Conservation (phyloP, 1,139 yeast species). For the Geotrichum phurueaensis region DNA sequence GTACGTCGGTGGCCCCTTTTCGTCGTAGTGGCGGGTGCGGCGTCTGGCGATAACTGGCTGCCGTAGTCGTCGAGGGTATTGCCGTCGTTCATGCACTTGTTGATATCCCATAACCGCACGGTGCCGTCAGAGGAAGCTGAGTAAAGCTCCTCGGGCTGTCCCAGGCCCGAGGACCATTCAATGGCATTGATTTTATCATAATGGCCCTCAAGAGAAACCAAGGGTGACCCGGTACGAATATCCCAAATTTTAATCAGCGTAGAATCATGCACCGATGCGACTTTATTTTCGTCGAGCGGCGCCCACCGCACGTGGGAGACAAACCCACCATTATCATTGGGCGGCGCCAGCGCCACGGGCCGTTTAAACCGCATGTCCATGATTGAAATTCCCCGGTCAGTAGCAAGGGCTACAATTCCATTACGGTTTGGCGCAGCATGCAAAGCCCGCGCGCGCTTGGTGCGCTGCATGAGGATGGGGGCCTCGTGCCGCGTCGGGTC, state of each 20-base stretch:
- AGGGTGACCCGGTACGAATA: slow-evolving; percentile 50
- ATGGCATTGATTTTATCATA: slow-evolving; percentile 49
- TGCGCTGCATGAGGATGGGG: slow-evolving; percentile 50
- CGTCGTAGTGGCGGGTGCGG: background rate
- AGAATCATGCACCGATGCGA: slow-evolving; percentile 63
- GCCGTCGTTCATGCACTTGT: slow-evolving; percentile 24
- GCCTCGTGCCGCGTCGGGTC: slow-evolving; percentile 52
- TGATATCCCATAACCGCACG: slow-evolving; percentile 66
- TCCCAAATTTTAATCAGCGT: slow-evolving; percentile 69
- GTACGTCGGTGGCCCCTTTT: background rate
- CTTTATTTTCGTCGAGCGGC: slow-evolving; percentile 49
- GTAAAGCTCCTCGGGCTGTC: slow-evolving; percentile 48
- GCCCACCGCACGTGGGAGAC: slow-evolving; percentile 58
- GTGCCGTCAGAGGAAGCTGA: slow-evolving; percentile 69
- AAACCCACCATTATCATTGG: slow-evolving; percentile 34
- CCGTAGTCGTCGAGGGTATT: background rate
- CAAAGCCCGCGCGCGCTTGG: slow-evolving; percentile 48
- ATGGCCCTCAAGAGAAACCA: slow-evolving; percentile 54
- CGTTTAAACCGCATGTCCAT: slow-evolving; percentile 52
- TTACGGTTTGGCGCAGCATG: slow-evolving; percentile 47
- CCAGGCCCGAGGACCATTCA: slow-evolving; percentile 47
- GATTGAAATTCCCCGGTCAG: slow-evolving; percentile 64
- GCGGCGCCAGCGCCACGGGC: slow-evolving; percentile 42
- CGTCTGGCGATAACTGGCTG: background rate
- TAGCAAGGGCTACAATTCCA: slow-evolving; percentile 57